Base-by-base conservation (phyloP, 2,329 filamentous ascomycete species). In the Cladosporium colombiae region DNA sequence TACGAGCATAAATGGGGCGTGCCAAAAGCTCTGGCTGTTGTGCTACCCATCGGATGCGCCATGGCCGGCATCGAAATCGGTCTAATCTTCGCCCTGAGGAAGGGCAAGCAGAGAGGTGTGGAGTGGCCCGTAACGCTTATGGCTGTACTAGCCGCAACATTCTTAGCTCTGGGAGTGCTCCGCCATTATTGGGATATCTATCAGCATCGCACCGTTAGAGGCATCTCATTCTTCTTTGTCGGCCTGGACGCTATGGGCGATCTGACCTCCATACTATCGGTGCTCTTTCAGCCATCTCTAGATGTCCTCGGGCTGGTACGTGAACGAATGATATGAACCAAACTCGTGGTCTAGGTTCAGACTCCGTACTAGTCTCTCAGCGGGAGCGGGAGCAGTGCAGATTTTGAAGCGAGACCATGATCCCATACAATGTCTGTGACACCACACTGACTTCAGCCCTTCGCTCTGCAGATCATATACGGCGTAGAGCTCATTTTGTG, bases 141-240 rank as follows among this genome's bases (percentile, higher is more conserved):
- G 88, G 89, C 89, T 1, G 83, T 86, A 0, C 74, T 91, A 0
- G 88, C 89, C 0, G 88, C 89, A 0, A 74, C 81, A 0, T 79
- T 91, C 2, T 82, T 91, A 1, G 87, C 86, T 1, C 82, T 86
- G 1, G 89, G 89, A 0, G 89, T 91, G 0, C 76, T 90, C 8
- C 79, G 86, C 2, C 88, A 91, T 73, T 91, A 91, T 71, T 86
- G 84, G 80, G 89, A 91, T 68, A 91, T 92, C 25, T 90, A 86
- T 71, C 73, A 81, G 2, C 84, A 90, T 69, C 82, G 86, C 7
- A 90, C 88, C 0, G 89, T 91, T 1, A 81, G 88, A 16, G 89
- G 89, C 8, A 91, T 91, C 46, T 90, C 88, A 0, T 91, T 91
- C 74, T 78, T 90, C 2, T 92, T 92, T 69, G 88, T 90, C 0